Evolutionary conservation across 2,329 filamentous ascomycete species (phyloP), one percentile per base, ranked within the genome.

Genomic region (Diaporthe vaccinii): DNA sequence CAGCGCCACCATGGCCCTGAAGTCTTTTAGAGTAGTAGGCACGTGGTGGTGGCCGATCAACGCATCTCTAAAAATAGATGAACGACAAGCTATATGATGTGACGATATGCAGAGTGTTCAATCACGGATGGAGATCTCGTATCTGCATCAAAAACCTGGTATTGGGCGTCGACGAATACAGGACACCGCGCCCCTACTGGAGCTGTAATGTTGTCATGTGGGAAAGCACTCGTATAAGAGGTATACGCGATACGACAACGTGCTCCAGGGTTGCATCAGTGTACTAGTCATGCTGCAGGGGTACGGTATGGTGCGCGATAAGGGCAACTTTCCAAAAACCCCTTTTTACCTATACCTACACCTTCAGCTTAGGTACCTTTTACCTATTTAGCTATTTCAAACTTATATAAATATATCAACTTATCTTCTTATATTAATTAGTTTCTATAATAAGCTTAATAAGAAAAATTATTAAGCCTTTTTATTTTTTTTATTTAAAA

Each of bases 31-130:
- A 53, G 4, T 53, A 9, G 49, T 20, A 36, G 8, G 17, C 53
- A 12, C 31, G 2, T 14, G 9, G 2, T 12, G 0, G 9, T 5
- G 17, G 14, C 17, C 4, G 17, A 36, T n/a, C 0, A 7, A 10
- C 4, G 14, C 4, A 17, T 22, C 6, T 6, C 31, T 8, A 36
- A 22, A 36, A 58, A n/a, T 36, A 22, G 20, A 34, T 22, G 1
- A 17, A 22, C 0, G 20, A 22, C 2, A 49, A 49, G 44, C 17
- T 49, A 49, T 22, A 44, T 20, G 20, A 22, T 49, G 17, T 7
- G 2, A 20, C 20, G 17, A 20, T 22, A 49, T 49, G 20, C 20
- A 44, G 17, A 44, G 15, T 44, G 41, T 51, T 25, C 12, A 25
- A 4, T 25, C 49, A n/a, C 49, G 9, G 8, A 14, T 55, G 25